Evolutionary conservation across 768 basidiomycete species (phyloP).

Genomic region (Amylocystis lapponica): DNA sequence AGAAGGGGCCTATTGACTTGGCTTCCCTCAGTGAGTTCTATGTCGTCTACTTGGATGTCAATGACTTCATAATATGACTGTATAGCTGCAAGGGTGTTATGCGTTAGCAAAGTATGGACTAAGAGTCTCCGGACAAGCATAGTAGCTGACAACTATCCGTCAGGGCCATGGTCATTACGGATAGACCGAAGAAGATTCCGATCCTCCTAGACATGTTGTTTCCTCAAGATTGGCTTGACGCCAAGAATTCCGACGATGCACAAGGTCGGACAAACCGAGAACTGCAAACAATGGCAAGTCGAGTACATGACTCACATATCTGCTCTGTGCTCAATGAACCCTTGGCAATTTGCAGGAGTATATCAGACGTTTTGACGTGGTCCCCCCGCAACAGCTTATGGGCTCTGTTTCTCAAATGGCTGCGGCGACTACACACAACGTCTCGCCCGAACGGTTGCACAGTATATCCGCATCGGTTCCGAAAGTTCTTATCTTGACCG

Average conservation of each 20-base stretch:
- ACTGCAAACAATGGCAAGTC: constrained; percentile 47
- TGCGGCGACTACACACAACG: constrained; percentile 59
- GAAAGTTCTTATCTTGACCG: constrained; percentile 63
- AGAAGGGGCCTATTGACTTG: constrained; percentile 35
- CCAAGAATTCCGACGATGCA: constrained; percentile 45
- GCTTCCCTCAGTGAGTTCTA: neutral
- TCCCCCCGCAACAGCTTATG: constrained; percentile 51
- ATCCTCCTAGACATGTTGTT: constrained; percentile 54
- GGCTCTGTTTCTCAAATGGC: constrained; percentile 71
- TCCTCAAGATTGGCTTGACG: constrained; percentile 54
- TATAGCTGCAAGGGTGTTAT: neutral
- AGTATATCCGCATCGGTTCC: constrained; percentile 46
- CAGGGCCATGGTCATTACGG: too few species aligned
- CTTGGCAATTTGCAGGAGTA: constrained; percentile 35
- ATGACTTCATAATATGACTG: neutral
- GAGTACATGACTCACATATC: neutral
- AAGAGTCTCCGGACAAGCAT: neutral
- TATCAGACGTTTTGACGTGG: constrained; percentile 40
- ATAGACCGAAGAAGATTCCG: constrained; percentile 46
- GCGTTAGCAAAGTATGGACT: constrained; percentile 1
- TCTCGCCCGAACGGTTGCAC: constrained; percentile 29
- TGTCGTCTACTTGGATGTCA: neutral
- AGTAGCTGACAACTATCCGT: too few species aligned
- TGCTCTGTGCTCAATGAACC: neutral
- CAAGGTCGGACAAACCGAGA: constrained; percentile 60